Base-by-base conservation (phyloP, 345 rosid species). In the Abelmoschus esculentus region DNA sequence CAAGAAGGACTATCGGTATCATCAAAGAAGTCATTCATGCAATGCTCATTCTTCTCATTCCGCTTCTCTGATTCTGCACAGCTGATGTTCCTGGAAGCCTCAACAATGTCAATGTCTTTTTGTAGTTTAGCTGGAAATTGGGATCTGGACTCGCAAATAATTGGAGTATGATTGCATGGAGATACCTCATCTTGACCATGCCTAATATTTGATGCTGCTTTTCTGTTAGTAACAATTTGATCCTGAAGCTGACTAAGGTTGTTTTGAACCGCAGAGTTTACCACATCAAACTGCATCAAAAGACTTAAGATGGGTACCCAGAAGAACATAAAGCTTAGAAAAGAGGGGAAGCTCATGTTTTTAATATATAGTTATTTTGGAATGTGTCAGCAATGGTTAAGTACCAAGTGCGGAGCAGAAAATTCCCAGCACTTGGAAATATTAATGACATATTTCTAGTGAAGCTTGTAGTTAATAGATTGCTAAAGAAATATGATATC, bases 101-200 rank as follows among this genome's bases (percentile, higher is more conserved):
- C 75, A 6, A 40, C 26, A 8, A 9, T 7, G 8, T 14, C 26
- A 14, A 38, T 50, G 36, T 76, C 18, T 2, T 66, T 62, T 36
- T 54, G 75, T 61, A 78, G 67, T 75, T 79, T 81, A 46, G 75
- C 86, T 34, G 75, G 76, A 75, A 77, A 83, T 61, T 65, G 5
- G 66, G 72, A 42, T 17, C 74, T 77, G 65, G 83, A 73, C 70
- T 80, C 67, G 71, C 67, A 31, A 58, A 73, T 61, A 13, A 70
- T 73, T 0, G 36, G 10, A 63, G 79, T 74, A 70, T 22, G 32
- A 74, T 76, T 74, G 61, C 42, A 67, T 5, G 2, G 18, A 47
- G 60, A 66, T 36, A 55, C 72, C 64, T 18, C 50, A 69, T 71
- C 67, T 32, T 70, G 69, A 69, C 70, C 72, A 22, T 68, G 40